These are phyloP conservation scores for Pythium plurisporium DNA, from an alignment of 352 stramenopile genomes.

Conservation along the genomic window DNA sequence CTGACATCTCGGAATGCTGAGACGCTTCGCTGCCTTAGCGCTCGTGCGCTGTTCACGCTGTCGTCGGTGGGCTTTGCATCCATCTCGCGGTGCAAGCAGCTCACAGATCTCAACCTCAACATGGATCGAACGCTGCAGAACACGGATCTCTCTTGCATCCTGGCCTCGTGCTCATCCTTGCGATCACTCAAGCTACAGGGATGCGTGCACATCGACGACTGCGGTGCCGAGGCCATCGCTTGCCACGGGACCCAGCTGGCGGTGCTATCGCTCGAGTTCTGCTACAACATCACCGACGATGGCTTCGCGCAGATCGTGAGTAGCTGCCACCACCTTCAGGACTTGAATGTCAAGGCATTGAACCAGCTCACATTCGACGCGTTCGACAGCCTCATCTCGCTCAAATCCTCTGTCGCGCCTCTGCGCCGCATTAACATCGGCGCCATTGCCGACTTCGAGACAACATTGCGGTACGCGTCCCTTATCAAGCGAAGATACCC, in stretches of 20 bases:
- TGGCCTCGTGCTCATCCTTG: constrained; percentile 35
- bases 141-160: constrained; percentile 42
- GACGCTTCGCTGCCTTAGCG: constrained; percentile 46
- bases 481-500: constrained; percentile 64
- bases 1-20: constrained; percentile 49
- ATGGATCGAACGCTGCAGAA: constrained; percentile 74
- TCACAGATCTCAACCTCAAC: constrained; percentile 65
- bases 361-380: constrained; percentile 66
- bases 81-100: constrained; percentile 42
- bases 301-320: constrained; percentile 47
- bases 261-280: constrained; percentile 85
- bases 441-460: constrained; percentile 61
- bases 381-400: constrained; percentile 45
- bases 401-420: constrained; percentile 19
- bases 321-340: constrained; percentile 47
- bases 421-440: constrained; percentile 63
- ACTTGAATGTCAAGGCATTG: constrained; percentile 86
- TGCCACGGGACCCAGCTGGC: constrained; percentile 32
- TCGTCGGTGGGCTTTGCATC: constrained; percentile 50
- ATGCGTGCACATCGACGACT: constrained; percentile 68
- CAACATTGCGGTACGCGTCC: constrained; percentile 48
- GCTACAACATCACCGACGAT: constrained; percentile 77
- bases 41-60: constrained; percentile 57
- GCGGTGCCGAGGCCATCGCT: constrained; percentile 37
- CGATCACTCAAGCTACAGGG: constrained; percentile 49